A percentile compares a stretch with the other conserved stretches of the same genome.
Evolutionary conservation across 768 basidiomycete species (phyloP).

Genomic region (Ramaria rubella): DNA sequence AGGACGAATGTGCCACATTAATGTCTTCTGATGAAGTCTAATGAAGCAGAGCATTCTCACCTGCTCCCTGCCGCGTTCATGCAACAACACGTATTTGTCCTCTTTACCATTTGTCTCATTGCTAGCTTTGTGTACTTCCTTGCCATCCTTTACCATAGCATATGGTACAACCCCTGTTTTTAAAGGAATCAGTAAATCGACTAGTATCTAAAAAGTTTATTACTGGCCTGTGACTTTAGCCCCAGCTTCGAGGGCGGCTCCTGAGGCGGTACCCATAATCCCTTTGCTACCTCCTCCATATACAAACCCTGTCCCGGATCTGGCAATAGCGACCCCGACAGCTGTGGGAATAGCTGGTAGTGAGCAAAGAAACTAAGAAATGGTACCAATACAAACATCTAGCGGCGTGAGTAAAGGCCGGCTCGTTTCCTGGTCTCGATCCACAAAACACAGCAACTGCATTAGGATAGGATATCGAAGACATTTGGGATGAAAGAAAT

Average conservation of each 20-base stretch:
- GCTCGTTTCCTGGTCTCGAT: conserved; percentile 57
- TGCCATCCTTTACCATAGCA: conserved; percentile 64
- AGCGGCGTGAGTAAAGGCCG: conserved; percentile 63
- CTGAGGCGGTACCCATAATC: conserved; percentile 80
- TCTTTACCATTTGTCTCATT: neutral
- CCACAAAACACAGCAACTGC: conserved; percentile 83
- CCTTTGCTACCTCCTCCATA: conserved; percentile 85
- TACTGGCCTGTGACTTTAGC: conserved; percentile 46
- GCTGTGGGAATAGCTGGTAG: conserved; percentile 37
- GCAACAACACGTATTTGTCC: neutral
- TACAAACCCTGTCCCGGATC: conserved; percentile 54
- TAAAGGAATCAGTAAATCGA: neutral
- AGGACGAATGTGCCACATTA: neutral
- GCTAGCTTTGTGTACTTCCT: conserved; percentile 7
- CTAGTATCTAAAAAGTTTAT: neutral
- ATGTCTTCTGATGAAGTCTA: conserved; percentile 12
- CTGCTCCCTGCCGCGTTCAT: conserved; percentile 16
- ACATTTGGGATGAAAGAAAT: neutral
- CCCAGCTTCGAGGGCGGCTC: conserved; percentile 53
- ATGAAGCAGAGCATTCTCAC: conserved; percentile 9
- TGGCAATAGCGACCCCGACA: conserved; percentile 65
- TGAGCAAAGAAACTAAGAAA: neutral
- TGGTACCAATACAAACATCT: conserved; percentile 42
- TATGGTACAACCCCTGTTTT: conserved; percentile 62
- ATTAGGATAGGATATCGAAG: neutral